These are phyloP conservation scores for Diplosphaera chodatii DNA, from an alignment of 139 green algal species.

Conservation along the genomic window DNA sequence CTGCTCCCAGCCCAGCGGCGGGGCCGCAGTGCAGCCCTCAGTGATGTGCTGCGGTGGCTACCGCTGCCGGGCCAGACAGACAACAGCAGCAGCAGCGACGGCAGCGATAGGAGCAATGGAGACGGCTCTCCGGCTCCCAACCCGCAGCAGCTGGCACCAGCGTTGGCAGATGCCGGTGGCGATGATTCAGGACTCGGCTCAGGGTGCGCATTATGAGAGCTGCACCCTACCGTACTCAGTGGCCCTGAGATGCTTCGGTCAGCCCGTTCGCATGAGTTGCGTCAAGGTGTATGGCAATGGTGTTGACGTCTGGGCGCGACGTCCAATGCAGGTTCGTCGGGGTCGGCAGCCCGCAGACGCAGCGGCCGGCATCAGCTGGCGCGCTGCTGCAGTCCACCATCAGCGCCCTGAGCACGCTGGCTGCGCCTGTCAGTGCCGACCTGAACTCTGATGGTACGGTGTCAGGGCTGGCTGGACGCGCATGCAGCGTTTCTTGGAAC, in stretches of 20 bases:
- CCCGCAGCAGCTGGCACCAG: background rate
- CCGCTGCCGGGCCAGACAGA: background rate
- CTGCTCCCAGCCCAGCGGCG: background rate
- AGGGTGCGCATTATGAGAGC: background rate
- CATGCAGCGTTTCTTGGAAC: too few relatives aligned
- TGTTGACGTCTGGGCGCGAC: background rate
- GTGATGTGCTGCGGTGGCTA: background rate
- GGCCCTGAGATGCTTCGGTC: too few relatives aligned
- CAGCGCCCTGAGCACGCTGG: conserved; percentile 16
- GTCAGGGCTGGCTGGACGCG: too few relatives aligned
- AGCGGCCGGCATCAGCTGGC: background rate
- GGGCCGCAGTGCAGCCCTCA: background rate
- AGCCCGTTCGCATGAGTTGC: too few relatives aligned
- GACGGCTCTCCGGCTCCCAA: too few relatives aligned
- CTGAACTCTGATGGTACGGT: background rate
- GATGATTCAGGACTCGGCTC: background rate
- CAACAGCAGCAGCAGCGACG: background rate
- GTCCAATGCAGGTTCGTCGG: background rate
- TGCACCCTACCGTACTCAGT: too few relatives aligned
- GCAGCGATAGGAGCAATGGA: too few relatives aligned
- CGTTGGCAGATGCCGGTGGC: background rate
- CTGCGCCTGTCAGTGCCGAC: conserved; percentile 12
- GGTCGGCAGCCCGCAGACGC: too few relatives aligned
- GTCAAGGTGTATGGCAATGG: background rate
- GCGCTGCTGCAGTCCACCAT: background rate